Base-by-base conservation (phyloP, 2,329 filamentous ascomycete species). In the Talaromyces sp. region DNA sequence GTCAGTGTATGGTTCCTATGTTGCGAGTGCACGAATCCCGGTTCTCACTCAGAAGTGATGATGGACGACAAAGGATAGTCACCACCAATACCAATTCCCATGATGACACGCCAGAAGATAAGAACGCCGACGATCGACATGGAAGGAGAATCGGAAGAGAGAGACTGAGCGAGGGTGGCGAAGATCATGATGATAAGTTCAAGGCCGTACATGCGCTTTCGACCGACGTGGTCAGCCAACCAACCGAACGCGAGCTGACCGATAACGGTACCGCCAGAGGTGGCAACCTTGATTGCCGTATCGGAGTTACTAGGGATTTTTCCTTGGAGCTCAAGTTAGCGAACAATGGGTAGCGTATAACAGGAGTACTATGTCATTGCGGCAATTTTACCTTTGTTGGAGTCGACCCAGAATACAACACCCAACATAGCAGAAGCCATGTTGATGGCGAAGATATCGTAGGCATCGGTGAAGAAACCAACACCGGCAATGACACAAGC, bases 381-480 rank as follows among this genome's bases (percentile, higher is more conserved):
- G 28, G 31, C 6, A 59, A 23, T 21, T 11, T 18, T 61, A 18
- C 86, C 86, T 64, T 79, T 61, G 59, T 61, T 61, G 48, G 48
- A 55, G 50, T 61, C 80, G 66, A 84, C 80, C 84, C 84, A 92
- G 80, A 89, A 93, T 67, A 92, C 90, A 56, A 93, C 86, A 46
- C 90, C 91, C 58, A 93, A 75, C 88, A 93, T 92, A 66, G 84
- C 83, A 31, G 88, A 90, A 66, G 89, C 80, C 71, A 92, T 80
- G 66, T 87, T 88, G 68, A 89, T 88, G 71, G 88, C 87, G 75
- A 95, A 95, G 79, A 92, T 91, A 72, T 90, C 88, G 77, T 93
- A 93, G 12, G 89, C 89, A 73, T 93, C 91, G 16, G 91, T 93
- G 77, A 95, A 95, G 85, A 96, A 95, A 69, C 91, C 91, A 65